Percentiles rank a stretch among this genome's conserved stretches.
Conservation (phyloP, 2,329 filamentous ascomycete genomes). For the Xylaria sp. region DNA sequence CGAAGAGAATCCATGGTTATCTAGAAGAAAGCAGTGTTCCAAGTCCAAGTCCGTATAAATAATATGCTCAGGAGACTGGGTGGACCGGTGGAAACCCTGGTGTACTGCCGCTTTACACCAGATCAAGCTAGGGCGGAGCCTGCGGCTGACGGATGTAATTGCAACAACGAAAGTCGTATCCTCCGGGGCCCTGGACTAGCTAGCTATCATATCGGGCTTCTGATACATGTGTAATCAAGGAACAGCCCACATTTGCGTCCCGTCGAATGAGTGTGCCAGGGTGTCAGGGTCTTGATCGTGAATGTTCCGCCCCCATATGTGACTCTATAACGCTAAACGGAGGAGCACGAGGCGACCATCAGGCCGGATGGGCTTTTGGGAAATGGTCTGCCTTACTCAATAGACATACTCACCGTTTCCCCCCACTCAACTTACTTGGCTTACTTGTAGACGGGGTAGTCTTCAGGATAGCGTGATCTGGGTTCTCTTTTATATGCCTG, state of each 20-base stretch:
- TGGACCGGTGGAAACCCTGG: neutral
- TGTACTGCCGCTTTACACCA: neutral
- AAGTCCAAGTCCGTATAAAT: neutral
- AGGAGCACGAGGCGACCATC: neutral
- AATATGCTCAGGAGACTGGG: neutral
- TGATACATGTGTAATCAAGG: neutral
- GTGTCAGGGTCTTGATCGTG: neutral
- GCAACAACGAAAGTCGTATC: neutral
- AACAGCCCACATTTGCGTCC: slow-evolving; percentile 1
- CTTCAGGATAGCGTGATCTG: slow-evolving; percentile 69
- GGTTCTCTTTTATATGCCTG: slow-evolving; percentile 71
- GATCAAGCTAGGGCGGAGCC: neutral
- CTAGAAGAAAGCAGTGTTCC: slow-evolving; percentile 3
- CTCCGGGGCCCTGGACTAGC: neutral
- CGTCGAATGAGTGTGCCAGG: neutral
- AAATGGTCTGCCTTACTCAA: neutral
- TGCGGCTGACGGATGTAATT: neutral
- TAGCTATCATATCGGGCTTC: slow-evolving; percentile 1
- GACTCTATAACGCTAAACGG: neutral
- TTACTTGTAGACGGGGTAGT: slow-evolving; percentile 41
- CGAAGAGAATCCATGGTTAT: neutral
- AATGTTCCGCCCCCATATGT: neutral
- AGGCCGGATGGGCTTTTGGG: neutral
- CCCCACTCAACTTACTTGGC: slow-evolving; percentile 46
- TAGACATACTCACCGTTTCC: slow-evolving; percentile 48